Evolutionary conservation across 1,284 basidiomycete genomes (phyloP).

Genomic region (Flammula alnicola): DNA sequence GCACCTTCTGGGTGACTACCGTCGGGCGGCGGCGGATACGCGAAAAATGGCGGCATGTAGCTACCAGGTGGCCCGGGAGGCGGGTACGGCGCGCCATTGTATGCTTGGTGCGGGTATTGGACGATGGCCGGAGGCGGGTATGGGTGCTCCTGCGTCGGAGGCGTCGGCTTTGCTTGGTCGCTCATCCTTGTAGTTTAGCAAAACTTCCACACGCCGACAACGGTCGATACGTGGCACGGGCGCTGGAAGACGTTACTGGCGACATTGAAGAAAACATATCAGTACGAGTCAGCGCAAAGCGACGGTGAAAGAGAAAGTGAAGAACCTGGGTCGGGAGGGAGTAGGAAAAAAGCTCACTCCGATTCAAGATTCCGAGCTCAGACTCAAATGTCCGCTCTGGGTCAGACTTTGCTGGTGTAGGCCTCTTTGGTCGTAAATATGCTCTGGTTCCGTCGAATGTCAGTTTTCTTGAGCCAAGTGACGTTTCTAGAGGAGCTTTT

Average conservation of each 20-base stretch:
- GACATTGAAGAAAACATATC: slow-evolving; percentile 1
- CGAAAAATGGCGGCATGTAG: slow-evolving; percentile 51
- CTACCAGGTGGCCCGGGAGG: slow-evolving; percentile 46
- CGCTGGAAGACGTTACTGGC: neutral
- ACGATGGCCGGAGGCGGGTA: slow-evolving; percentile 34
- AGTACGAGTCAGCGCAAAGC: slow-evolving; percentile 3
- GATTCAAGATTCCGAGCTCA: slow-evolving; percentile 49
- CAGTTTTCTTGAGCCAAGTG: too few species aligned
- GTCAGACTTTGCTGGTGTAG: neutral
- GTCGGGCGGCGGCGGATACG: slow-evolving; percentile 49
- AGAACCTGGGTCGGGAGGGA: slow-evolving; percentile 18
- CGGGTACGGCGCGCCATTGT: slow-evolving; percentile 47
- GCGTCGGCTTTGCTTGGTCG: slow-evolving; percentile 37
- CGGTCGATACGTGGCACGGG: slow-evolving; percentile 3
- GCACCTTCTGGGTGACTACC: slow-evolving; percentile 41
- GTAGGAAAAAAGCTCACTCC: slow-evolving; percentile 45
- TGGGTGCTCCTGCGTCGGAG: slow-evolving; percentile 34
- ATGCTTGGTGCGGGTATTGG: slow-evolving; percentile 48
- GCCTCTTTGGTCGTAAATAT: too few species aligned
- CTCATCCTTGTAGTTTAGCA: slow-evolving; percentile 34
- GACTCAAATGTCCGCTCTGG: slow-evolving; percentile 37
- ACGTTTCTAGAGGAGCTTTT: too few species aligned
- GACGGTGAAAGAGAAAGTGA: slow-evolving; percentile 10
- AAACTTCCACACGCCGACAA: neutral
- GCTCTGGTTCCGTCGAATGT: too few species aligned